phyloP scores from a whole-genome alignment of 2,329 filamentous ascomycete species.

The Calonectria hongkongensis region DNA sequence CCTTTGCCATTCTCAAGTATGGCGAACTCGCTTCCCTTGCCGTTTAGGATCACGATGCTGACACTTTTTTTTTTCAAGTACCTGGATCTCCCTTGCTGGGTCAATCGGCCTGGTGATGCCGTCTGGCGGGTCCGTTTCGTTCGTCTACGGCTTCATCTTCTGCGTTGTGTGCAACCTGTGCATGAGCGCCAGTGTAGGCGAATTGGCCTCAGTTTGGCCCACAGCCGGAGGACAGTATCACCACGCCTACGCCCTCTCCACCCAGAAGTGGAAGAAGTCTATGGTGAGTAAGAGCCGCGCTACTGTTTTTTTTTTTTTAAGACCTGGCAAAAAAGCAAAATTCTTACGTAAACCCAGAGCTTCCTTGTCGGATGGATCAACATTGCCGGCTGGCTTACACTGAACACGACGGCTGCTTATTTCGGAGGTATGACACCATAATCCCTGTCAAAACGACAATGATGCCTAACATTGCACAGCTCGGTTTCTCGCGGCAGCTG shows the following conservation, averaged over 20 bases:
- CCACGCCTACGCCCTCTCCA: slow-evolving; percentile 64
- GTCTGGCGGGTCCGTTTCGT: slow-evolving; percentile 62
- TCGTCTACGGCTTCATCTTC: slow-evolving; percentile 65
- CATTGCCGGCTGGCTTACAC: slow-evolving; percentile 66
- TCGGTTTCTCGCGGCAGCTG: slow-evolving; percentile 65
- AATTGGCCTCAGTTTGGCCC: slow-evolving; percentile 49
- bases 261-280: slow-evolving; percentile 61
- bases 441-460: too few relatives aligned
- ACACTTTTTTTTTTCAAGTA: slow-evolving; percentile 41
- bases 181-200: slow-evolving; percentile 46
- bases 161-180: slow-evolving; percentile 49
- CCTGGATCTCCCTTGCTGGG: slow-evolving; percentile 63
- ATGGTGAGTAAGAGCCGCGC: slow-evolving; percentile 55
- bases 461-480: slow-evolving; percentile 53
- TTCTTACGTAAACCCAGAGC: slow-evolving; percentile 55
- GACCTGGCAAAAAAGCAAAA: neutral
- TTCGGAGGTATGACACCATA: slow-evolving; percentile 61
- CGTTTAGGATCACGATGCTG: neutral
- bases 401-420: slow-evolving; percentile 65
- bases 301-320: neutral
- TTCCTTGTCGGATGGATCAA: slow-evolving; percentile 67
- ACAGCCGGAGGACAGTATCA: slow-evolving; percentile 62
- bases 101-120: slow-evolving; percentile 65
- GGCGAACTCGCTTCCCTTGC: neutral
- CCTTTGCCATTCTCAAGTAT: slow-evolving; percentile 67